Evolutionary conservation across 495 filamentous ascomycete genomes (phyloP).

Genomic region (Aspergillus nanangensis): DNA sequence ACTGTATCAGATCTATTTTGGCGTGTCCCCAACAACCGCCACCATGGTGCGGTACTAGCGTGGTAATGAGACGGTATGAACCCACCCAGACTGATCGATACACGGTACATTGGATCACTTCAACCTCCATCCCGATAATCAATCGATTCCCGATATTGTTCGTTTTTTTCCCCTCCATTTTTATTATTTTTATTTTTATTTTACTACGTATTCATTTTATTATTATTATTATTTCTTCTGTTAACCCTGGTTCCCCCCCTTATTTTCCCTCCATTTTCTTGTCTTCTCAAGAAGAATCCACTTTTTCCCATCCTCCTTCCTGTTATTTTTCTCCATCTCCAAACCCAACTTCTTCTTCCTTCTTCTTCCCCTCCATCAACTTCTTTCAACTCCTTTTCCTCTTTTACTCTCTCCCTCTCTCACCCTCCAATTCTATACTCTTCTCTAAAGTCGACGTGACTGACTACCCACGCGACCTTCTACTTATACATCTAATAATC

Average conservation of each 20-base stretch:
- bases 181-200: not conserved
- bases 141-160: not conserved
- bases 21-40: not conserved
- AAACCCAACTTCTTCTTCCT: slow-evolving; percentile 4
- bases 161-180: slow-evolving; percentile 3
- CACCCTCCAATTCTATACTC: slow-evolving; percentile 8
- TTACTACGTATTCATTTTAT: slow-evolving; percentile 1
- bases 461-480: too few relatives aligned
- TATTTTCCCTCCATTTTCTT: slow-evolving; percentile 15
- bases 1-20: not conserved
- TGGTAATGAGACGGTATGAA: not conserved
- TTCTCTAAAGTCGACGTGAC: too few relatives aligned
- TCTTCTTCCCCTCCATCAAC: slow-evolving; percentile 8
- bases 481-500: too few relatives aligned
- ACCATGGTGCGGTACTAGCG: not conserved
- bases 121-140: not conserved
- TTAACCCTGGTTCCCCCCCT: slow-evolving; percentile 7
- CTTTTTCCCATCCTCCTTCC: slow-evolving; percentile 2
- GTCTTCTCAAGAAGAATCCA: slow-evolving; percentile 2
- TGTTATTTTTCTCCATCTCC: slow-evolving; percentile 6
- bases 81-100: not conserved
- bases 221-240: not conserved
- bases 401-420: not conserved
- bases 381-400: not conserved
- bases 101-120: not conserved